These are phyloP conservation scores for Datisca glomerata DNA, from an alignment of 306 rosid genomes.

Conservation along the genomic window DNA sequence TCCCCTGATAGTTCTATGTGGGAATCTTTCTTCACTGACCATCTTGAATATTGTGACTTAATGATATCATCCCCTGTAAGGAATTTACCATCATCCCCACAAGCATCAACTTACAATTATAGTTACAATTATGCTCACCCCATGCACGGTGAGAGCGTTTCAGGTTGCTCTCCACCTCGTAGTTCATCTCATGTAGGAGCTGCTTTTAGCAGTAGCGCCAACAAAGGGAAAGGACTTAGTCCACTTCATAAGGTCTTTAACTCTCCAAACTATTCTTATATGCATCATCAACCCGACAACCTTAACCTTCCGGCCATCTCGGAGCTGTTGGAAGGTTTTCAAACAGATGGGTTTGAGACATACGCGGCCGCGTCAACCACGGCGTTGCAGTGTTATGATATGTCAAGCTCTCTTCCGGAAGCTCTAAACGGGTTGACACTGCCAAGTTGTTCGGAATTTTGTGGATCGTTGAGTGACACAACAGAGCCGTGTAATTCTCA, in stretches of 20 bases:
- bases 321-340: conserved; percentile 62
- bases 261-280: background rate
- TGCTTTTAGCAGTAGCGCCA: too few species aligned
- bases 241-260: conserved; percentile 65
- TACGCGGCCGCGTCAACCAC: too few species aligned
- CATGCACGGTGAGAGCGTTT: conserved; percentile 42
- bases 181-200: too few species aligned
- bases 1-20: conserved; percentile 73
- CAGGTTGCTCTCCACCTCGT: conserved; percentile 64
- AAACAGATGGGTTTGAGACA: too few species aligned
- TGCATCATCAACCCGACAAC: too few species aligned
- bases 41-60: conserved; percentile 60
- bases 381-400: too few species aligned
- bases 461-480: conserved; percentile 33
- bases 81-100: too few species aligned
- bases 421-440: conserved; percentile 30
- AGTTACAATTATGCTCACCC: conserved; percentile 40
- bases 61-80: conserved; percentile 89
- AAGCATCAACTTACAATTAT: conserved; percentile 24
- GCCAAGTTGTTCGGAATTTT: conserved; percentile 26
- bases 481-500: conserved; percentile 27
- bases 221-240: too few species aligned
- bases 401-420: conserved; percentile 20
- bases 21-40: conserved; percentile 76
- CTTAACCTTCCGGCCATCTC: conserved; percentile 47